Percentiles rank a stretch among this genome's conserved stretches.
Evolutionary conservation across 768 basidiomycete genomes (phyloP).

Genomic region (Rhodocollybia butyracea): DNA sequence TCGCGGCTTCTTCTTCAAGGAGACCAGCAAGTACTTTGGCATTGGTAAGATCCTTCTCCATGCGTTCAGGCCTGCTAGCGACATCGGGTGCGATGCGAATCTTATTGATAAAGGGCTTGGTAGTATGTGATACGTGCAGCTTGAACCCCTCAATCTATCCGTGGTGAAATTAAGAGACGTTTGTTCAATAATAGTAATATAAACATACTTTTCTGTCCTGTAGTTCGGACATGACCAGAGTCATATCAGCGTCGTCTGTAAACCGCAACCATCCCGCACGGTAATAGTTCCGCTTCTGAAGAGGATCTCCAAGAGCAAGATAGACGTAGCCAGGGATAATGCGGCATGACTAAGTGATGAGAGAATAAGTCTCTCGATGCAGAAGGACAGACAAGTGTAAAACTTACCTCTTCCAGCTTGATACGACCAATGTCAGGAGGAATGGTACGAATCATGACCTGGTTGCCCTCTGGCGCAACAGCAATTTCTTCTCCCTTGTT

Average conservation of each 20-base stretch:
- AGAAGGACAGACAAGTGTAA: constrained; percentile 1
- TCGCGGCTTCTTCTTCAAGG: constrained; percentile 68
- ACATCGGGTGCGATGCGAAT: constrained; percentile 81
- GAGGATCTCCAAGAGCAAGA: constrained; percentile 87
- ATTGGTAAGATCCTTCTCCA: constrained; percentile 78
- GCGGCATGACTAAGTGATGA: constrained; percentile 57
- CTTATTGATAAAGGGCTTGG: constrained; percentile 73
- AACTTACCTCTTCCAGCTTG: constrained; percentile 82
- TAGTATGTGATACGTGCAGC: constrained; percentile 82
- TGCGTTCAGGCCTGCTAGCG: constrained; percentile 73
- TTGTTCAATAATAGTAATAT: background rate
- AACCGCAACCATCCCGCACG: constrained; percentile 94
- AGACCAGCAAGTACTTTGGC: constrained; percentile 68
- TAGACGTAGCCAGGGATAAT: constrained; percentile 82
- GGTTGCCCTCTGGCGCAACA: constrained; percentile 74
- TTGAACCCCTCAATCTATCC: constrained; percentile 91
- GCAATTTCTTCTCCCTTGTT: constrained; percentile 73
- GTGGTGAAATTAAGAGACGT: background rate
- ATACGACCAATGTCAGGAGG: constrained; percentile 89
- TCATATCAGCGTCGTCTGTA: constrained; percentile 81
- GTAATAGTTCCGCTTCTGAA: constrained; percentile 91
- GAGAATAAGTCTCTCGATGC: background rate
- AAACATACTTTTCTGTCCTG: constrained; percentile 77
- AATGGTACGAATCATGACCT: constrained; percentile 93
- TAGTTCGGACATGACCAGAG: constrained; percentile 63